Evolutionary conservation across 163 green algal species (phyloP), one percentile per base, ranked within the genome.

Genomic region (Chlorella variabilis): DNA sequence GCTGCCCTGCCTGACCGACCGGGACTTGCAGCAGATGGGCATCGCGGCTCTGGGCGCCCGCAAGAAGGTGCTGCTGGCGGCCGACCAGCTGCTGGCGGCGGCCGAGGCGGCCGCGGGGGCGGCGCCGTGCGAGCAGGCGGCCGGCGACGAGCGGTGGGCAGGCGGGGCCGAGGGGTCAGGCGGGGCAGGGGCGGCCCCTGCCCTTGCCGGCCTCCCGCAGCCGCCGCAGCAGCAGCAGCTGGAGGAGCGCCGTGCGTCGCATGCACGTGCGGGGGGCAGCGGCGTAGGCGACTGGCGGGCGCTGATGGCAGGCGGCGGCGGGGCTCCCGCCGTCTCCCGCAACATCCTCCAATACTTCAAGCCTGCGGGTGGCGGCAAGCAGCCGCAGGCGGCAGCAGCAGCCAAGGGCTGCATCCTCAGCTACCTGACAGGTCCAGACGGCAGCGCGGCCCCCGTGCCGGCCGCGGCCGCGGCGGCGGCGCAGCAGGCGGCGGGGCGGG

Each of bases 11-110:
- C 62, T 88, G 9, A 65, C 49, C 21, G 78, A 88, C 9, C 49
- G 29, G 1, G 84, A 88, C 70, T 54, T 88, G 18, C 62, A 45
- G 38, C 38, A 74, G 36, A 45, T 88, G 39, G 84, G 84, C 29
- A 58, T 88, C 9, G 49, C 42, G 9, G 77, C 84, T 0, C 78
- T 88, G 23, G 84, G 84, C 1, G 84, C 84, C 2, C 59, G 84
- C 29, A 83, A 81, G 63, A 84, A 82, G 69, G 17, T 88, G 71
- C 39, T 84, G 51, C 48, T 88, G 33, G 84, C 71, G 17, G 70
- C 41, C 4, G 69, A 65, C 8, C 59, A 84, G 42, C 65, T 83
- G 54, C 17, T 34, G 2, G 68, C 49, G 11, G 75, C 75, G n/a
- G 61, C 63, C 63, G 41, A 65, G 75, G 61, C 59, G 21, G 75